These are phyloP conservation scores for Podospora comata DNA, from an alignment of 495 filamentous ascomycete genomes.

Conservation along the genomic window DNA sequence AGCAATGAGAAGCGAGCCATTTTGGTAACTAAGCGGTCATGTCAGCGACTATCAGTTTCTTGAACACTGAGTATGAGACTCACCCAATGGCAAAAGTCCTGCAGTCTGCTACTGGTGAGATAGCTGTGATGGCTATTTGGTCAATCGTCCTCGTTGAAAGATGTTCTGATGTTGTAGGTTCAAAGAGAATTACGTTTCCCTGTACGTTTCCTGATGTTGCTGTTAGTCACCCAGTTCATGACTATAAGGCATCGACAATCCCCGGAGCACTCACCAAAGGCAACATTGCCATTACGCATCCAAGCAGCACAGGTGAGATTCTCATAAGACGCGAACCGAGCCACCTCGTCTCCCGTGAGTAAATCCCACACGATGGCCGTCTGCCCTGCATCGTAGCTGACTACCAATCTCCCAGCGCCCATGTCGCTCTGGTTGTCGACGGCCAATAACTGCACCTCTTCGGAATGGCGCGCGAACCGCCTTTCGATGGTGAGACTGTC, in stretches of 20 bases:
- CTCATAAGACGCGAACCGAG: constrained; percentile 87
- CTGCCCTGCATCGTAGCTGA: constrained; percentile 88
- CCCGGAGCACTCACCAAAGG: constrained; percentile 66
- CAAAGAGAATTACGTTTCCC: constrained; percentile 92
- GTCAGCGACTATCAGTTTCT: constrained; percentile 19
- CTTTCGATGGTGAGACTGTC: constrained; percentile 89
- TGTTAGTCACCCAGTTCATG: constrained; percentile 17
- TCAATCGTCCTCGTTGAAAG: constrained; percentile 89
- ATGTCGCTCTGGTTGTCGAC: constrained; percentile 91
- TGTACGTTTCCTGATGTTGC: constrained; percentile 67
- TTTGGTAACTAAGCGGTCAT: constrained; percentile 69
- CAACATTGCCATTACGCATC: constrained; percentile 98
- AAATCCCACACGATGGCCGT: constrained; percentile 97
- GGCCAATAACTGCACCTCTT: constrained; percentile 76
- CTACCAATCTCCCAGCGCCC: constrained; percentile 78
- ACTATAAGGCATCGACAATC: constrained; percentile 8
- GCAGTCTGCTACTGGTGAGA: constrained; percentile 90
- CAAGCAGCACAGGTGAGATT: constrained; percentile 79
- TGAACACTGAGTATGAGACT: constrained; percentile 26
- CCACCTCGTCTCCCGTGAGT: constrained; percentile 84
- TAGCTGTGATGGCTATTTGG: constrained; percentile 81
- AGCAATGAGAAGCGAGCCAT: constrained; percentile 90
- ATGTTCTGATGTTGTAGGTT: constrained; percentile 89
- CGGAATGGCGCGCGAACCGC: constrained; percentile 77
- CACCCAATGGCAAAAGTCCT: constrained; percentile 96